phyloP scores from a whole-genome alignment of 208 protist genomes.

The Novymonas esmeraldas region DNA sequence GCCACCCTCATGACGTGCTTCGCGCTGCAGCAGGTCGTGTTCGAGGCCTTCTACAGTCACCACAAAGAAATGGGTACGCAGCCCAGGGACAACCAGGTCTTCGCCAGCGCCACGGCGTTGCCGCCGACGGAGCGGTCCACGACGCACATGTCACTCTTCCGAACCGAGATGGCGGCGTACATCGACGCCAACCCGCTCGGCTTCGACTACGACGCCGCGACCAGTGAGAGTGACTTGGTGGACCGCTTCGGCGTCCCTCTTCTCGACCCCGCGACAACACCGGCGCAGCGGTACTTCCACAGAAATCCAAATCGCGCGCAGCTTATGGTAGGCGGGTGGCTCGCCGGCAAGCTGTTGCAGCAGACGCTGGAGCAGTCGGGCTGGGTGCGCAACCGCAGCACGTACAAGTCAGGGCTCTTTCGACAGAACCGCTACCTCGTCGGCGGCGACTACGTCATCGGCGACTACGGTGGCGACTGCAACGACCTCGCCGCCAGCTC shows the following conservation, averaged over 20 bases:
- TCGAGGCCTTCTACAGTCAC: constrained; percentile 21
- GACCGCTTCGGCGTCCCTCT: neutral
- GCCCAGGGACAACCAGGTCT: constrained; percentile 33
- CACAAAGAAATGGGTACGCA: neutral
- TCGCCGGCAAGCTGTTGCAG: constrained; percentile 33
- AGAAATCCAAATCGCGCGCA: constrained; percentile 12
- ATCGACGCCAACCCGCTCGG: too few species aligned
- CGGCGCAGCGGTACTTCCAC: constrained; percentile 18
- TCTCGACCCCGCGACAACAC: neutral
- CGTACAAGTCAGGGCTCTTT: constrained; percentile 35
- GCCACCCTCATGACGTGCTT: constrained; percentile 34
- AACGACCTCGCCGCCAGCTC: constrained; percentile 1
- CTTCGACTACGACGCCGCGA: constrained; percentile 5
- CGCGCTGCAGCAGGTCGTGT: constrained; percentile 27
- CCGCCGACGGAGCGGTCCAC: constrained; percentile 30
- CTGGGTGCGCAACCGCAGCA: constrained; percentile 10
- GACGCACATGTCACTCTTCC: constrained; percentile 40
- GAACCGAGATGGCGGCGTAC: constrained; percentile 42
- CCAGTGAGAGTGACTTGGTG: constrained; percentile 1
- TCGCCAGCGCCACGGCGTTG: constrained; percentile 39
- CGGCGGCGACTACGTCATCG: constrained; percentile 53
- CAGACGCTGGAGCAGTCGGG: constrained; percentile 14
- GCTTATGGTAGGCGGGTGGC: constrained; percentile 53
- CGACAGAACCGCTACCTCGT: constrained; percentile 59
- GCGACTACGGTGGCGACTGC: constrained; percentile 60